These are phyloP conservation scores for Capsicum baccatum DNA, from an alignment of 257 asterid genomes.

Conservation along the genomic window DNA sequence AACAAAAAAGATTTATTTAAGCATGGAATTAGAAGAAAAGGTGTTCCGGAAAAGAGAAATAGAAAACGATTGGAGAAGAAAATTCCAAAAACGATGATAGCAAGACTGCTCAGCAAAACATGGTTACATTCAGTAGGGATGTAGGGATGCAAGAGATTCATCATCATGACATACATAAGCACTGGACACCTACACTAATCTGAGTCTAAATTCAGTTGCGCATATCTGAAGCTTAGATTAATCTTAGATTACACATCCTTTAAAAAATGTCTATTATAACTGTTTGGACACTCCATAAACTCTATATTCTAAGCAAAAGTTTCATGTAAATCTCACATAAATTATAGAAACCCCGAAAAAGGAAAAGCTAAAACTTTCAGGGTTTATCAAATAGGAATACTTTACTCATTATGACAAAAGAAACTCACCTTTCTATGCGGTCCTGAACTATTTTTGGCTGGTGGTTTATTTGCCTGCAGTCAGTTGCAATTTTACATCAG, in stretches of 20 bases:
- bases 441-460: slow-evolving; percentile 50
- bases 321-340: not conserved
- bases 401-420: slow-evolving; percentile 14
- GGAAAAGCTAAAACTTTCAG: not conserved
- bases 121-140: not conserved
- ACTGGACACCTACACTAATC: not conserved
- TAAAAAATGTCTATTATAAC: not conserved
- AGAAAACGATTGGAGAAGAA: not conserved
- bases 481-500: slow-evolving; percentile 31
- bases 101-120: not conserved
- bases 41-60: not conserved
- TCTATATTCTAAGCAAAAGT: not conserved
- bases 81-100: not conserved
- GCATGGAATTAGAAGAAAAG: not conserved
- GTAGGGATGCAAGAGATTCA: not conserved
- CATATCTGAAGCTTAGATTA: not conserved
- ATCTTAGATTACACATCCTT: not conserved
- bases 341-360: not conserved
- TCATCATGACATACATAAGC: not conserved
- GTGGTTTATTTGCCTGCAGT: slow-evolving; percentile 68
- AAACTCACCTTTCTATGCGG: slow-evolving; percentile 68
- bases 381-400: not conserved
- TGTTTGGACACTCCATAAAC: not conserved
- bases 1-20: not conserved
- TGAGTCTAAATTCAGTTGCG: not conserved